Conservation (phyloP, 495 filamentous ascomycete species). For the Hypoxylon intermedium region DNA sequence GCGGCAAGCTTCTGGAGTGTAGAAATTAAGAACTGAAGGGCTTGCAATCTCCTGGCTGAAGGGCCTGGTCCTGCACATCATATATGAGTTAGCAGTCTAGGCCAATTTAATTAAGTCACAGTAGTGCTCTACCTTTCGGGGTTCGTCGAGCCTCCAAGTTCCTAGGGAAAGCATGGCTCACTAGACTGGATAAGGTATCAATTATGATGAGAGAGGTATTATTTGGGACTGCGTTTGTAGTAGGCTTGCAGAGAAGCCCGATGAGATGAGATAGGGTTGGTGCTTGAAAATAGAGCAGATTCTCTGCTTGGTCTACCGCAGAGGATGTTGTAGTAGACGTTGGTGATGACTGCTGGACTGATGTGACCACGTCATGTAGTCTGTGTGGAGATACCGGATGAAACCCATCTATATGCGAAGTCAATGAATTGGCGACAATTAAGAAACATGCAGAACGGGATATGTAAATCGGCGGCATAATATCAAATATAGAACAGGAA, state of each 20-base stretch:
- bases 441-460: conserved; percentile 9
- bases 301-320: conserved; percentile 24
- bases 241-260: conserved; percentile 70
- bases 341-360: conserved; percentile 7
- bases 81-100: conserved; percentile 24
- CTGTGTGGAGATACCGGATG: conserved; percentile 33
- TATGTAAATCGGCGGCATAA: background rate
- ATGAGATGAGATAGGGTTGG: conserved; percentile 78
- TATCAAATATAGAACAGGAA: background rate
- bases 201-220: conserved; percentile 73
- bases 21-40: conserved; percentile 54
- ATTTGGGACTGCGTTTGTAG: conserved; percentile 63
- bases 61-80: conserved; percentile 41
- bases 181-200: conserved; percentile 75
- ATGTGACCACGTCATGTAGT: conserved; percentile 35
- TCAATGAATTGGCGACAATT: conserved; percentile 14
- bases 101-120: background rate
- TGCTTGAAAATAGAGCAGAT: conserved; percentile 45
- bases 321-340: conserved; percentile 2
- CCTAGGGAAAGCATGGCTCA: conserved; percentile 74
- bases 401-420: conserved; percentile 26
- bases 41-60: conserved; percentile 50
- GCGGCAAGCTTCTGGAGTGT: conserved; percentile 71
- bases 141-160: conserved; percentile 39
- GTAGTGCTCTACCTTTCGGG: conserved; percentile 31